Evolutionary conservation across 805 yeast species (phyloP).

Genomic region (Saccharomyces eubayanus): DNA sequence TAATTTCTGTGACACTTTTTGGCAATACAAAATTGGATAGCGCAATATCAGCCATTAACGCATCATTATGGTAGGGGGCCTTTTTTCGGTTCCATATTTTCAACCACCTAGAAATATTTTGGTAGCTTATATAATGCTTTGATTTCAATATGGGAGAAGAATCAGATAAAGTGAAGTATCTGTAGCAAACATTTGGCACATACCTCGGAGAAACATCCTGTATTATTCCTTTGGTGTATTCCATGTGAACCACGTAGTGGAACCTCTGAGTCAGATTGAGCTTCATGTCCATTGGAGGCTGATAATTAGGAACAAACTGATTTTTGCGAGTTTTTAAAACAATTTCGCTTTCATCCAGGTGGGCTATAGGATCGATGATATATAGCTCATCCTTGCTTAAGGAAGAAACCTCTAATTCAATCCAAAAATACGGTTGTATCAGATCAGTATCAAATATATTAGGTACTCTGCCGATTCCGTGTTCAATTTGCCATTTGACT

Average conservation of each 20-base stretch:
- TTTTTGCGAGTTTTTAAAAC: constrained; percentile 6
- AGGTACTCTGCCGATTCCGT: constrained; percentile 10
- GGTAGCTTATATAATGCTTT: constrained; percentile 6
- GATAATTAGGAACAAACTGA: constrained; percentile 6
- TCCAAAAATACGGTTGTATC: constrained; percentile 23
- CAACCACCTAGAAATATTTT: constrained; percentile 2
- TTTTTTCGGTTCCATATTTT: not conserved
- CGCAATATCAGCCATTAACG: constrained; percentile 6
- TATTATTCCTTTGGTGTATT: constrained; percentile 5
- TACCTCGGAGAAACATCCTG: constrained; percentile 22
- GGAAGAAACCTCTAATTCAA: constrained; percentile 10
- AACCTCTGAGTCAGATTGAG: constrained; percentile 10
- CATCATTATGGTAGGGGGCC: no score
- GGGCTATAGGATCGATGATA: constrained; percentile 22
- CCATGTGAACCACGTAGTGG: constrained; percentile 13
- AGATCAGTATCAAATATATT: constrained; percentile 22
- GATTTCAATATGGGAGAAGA: constrained; percentile 5
- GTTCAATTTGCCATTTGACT: constrained; percentile 1
- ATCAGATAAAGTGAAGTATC: constrained; percentile 9
- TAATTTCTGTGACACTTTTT: constrained; percentile 7
- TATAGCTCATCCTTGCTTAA: constrained; percentile 5
- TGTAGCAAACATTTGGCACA: constrained; percentile 11
- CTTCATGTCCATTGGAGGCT: constrained; percentile 4
- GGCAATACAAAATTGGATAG: constrained; percentile 13
- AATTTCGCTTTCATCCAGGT: constrained; percentile 10